Percentiles rank a stretch among this genome's conserved stretches.
phyloP scores from a whole-genome alignment of 352 stramenopile species.

The Pythium utonaiense region DNA sequence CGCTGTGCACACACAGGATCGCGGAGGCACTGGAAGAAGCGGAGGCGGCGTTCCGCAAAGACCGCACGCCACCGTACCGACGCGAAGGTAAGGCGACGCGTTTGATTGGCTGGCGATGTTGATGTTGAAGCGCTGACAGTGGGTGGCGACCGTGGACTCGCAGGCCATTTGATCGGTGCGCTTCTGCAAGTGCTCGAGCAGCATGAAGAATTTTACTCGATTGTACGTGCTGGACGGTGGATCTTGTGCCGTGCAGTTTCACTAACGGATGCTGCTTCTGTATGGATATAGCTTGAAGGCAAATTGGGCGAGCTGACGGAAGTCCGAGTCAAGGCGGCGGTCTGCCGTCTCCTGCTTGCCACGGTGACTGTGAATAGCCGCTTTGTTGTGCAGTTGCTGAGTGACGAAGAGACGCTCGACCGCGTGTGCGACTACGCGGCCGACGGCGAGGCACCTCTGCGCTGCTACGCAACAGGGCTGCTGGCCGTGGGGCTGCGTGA shows the following conservation, averaged over 20 bases:
- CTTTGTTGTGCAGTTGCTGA: conserved; percentile 68
- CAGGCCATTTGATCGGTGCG: conserved; percentile 76
- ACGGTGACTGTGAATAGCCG: conserved; percentile 70
- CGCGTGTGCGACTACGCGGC: conserved; percentile 65
- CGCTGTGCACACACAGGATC: conserved; percentile 34
- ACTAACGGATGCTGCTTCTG: neutral
- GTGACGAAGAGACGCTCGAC: conserved; percentile 78
- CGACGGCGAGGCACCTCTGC: conserved; percentile 47
- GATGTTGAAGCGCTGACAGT: neutral
- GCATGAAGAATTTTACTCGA: conserved; percentile 79
- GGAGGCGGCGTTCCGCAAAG: conserved; percentile 73
- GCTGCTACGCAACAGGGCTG: conserved; percentile 75
- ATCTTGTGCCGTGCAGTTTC: neutral
- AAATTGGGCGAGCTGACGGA: conserved; percentile 61
- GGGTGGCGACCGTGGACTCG: no score
- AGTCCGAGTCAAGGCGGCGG: conserved; percentile 60
- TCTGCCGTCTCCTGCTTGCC: conserved; percentile 68
- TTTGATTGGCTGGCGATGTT: neutral
- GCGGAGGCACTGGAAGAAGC: conserved; percentile 76
- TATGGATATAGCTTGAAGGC: conserved; percentile 47
- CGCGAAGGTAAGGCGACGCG: conserved; percentile 50
- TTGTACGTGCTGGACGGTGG: conserved; percentile 32
- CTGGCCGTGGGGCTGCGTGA: conserved; percentile 75
- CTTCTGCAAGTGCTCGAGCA: conserved; percentile 76
- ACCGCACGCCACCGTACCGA: conserved; percentile 62